A percentile compares a stretch with the other conserved stretches of the same genome.
Evolutionary conservation across 306 rosid species (phyloP).

Genomic region (Herpetospermum pedunculosum): DNA sequence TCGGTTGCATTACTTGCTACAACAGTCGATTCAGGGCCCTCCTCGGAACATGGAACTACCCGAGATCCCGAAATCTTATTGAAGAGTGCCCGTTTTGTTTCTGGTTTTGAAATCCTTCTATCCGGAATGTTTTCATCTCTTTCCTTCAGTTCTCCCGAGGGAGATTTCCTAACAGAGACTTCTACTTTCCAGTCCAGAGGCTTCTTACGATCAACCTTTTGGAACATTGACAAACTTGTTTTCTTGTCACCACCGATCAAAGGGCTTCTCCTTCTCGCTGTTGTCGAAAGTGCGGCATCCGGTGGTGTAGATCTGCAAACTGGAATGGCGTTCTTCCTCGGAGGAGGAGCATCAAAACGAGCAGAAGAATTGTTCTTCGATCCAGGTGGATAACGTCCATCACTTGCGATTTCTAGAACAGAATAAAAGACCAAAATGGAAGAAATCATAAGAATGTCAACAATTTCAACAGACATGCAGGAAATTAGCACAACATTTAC

Average conservation of each 20-base stretch:
- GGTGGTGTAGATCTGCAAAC: slow-evolving; percentile 39
- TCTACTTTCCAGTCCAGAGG: slow-evolving; percentile 44
- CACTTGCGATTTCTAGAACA: slow-evolving; percentile 50
- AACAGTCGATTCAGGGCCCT: slow-evolving; percentile 33
- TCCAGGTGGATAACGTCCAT: slow-evolving; percentile 38
- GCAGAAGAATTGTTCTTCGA: slow-evolving; percentile 35
- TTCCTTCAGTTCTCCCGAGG: slow-evolving; percentile 34
- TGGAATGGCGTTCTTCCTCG: slow-evolving; percentile 32
- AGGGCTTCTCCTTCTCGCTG: slow-evolving; percentile 38
- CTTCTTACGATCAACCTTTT: slow-evolving; percentile 32
- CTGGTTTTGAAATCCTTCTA: slow-evolving; percentile 34
- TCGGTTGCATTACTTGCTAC: slow-evolving; percentile 26
- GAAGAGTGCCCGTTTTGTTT: slow-evolving; percentile 39
- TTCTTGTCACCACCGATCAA: slow-evolving; percentile 30
- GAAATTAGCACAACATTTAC: not conserved
- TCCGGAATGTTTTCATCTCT: slow-evolving; percentile 33
- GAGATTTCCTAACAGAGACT: slow-evolving; percentile 20
- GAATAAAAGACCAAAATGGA: slow-evolving; percentile 5
- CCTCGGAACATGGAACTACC: slow-evolving; percentile 70
- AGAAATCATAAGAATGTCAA: not conserved
- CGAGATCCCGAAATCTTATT: slow-evolving; percentile 61
- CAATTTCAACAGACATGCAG: not conserved
- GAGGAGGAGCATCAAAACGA: slow-evolving; percentile 31
- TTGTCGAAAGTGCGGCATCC: slow-evolving; percentile 43
- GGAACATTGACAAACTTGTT: slow-evolving; percentile 24